Percentiles rank a stretch among this genome's conserved stretches.
Conservation (phyloP, 805 yeast genomes). For the Myxozyma neglecta region DNA sequence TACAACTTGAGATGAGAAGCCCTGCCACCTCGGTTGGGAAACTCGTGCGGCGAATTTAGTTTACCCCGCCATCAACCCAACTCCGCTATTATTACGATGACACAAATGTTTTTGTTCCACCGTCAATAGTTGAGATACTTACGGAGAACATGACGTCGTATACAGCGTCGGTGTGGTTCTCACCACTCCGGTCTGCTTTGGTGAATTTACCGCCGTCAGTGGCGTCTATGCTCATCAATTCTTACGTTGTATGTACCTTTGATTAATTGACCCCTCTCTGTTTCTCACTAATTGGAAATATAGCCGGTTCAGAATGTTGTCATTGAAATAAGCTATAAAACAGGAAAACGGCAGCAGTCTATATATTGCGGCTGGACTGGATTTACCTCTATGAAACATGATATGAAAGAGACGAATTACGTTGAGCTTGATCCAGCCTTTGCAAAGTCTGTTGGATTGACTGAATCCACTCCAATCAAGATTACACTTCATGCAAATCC, state of each 20-base stretch:
- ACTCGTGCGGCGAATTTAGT: too few relatives aligned
- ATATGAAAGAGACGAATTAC: constrained; percentile 24
- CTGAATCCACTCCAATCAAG: constrained; percentile 43
- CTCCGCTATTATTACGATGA: too few relatives aligned
- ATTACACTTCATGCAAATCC: constrained; percentile 51
- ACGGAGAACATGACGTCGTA: constrained; percentile 34
- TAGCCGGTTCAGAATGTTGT: constrained; percentile 57
- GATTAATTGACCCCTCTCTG: not conserved
- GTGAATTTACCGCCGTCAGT: constrained; percentile 56
- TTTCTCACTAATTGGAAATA: not conserved
- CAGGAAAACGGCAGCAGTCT: constrained; percentile 14
- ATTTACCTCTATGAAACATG: constrained; percentile 41
- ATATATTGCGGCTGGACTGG: constrained; percentile 71
- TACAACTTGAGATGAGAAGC: too few relatives aligned
- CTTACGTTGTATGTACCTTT: constrained; percentile 48
- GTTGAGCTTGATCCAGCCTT: constrained; percentile 69
- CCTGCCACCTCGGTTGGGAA: too few relatives aligned
- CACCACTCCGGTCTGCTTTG: constrained; percentile 50
- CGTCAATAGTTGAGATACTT: too few relatives aligned
- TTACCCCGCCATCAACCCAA: not conserved
- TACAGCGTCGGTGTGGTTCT: constrained; percentile 40
- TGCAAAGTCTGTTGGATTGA: constrained; percentile 53
- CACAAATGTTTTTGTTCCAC: too few relatives aligned
- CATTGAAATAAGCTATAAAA: constrained; percentile 17
- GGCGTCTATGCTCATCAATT: constrained; percentile 49